Percentiles rank a stretch among this genome's conserved stretches.
These are phyloP conservation scores for Pseudoscleropodium purum DNA, from an alignment of 225 moss, liverwort and hornwort species.

Conservation along the genomic window DNA sequence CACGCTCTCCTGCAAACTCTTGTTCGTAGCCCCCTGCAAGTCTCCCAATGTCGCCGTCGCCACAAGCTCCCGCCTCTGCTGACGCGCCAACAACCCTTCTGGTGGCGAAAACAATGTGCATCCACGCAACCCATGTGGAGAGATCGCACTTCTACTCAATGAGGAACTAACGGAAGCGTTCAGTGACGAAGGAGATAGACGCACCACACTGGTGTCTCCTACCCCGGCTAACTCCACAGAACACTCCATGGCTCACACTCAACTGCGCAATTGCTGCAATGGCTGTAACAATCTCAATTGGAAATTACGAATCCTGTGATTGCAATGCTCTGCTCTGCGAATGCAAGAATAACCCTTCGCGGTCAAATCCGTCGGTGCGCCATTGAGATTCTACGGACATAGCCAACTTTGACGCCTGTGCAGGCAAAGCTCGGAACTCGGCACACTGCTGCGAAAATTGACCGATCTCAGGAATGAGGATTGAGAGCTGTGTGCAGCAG, in stretches of 20 bases:
- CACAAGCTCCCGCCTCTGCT: neutral
- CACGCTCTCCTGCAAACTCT: slow-evolving; percentile 28
- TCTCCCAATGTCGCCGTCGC: slow-evolving; percentile 10
- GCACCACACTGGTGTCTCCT: neutral
- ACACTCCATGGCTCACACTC: neutral
- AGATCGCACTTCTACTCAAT: neutral
- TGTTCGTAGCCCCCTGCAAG: neutral
- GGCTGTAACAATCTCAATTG: neutral
- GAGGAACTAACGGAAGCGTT: neutral
- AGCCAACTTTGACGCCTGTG: no score
- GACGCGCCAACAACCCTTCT: neutral
- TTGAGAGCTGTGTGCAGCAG: neutral
- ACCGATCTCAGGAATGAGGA: neutral
- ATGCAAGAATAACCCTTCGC: neutral
- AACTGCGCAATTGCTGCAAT: neutral
- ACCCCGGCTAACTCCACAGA: neutral
- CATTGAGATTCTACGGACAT: neutral
- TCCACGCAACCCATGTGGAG: neutral
- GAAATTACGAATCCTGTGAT: neutral
- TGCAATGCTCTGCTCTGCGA: neutral
- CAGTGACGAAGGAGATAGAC: neutral
- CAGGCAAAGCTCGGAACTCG: neutral
- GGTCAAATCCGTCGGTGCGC: neutral
- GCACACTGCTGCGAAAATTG: neutral
- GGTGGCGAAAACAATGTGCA: neutral